Percentiles rank a stretch among this genome's conserved stretches.
Conservation (phyloP, 345 rosid species). For the Dipteronia dyeriana region DNA sequence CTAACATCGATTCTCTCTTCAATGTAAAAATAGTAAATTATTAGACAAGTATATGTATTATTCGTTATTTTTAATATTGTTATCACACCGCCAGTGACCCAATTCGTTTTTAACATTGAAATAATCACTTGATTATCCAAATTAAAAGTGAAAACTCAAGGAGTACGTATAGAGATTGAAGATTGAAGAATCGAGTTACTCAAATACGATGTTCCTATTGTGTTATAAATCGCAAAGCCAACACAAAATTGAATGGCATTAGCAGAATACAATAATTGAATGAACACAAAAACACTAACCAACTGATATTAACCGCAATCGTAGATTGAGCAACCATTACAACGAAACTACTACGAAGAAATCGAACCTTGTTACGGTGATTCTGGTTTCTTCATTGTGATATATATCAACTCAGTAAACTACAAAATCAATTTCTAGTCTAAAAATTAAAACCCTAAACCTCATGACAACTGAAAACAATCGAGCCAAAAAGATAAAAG, state of each 20-base stretch:
- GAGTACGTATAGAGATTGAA: too few relatives aligned
- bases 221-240: neutral
- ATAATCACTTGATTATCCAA: too few relatives aligned
- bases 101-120: too few relatives aligned
- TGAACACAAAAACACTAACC: neutral
- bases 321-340: neutral
- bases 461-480: neutral
- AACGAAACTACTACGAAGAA: neutral
- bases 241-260: neutral
- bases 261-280: neutral
- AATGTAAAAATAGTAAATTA: too few relatives aligned
- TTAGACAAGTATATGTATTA: too few relatives aligned
- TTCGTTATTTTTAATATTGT: too few relatives aligned
- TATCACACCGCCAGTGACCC: too few relatives aligned
- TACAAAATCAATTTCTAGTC: neutral
- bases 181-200: neutral
- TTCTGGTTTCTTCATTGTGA: neutral
- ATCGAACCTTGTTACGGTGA: neutral
- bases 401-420: neutral
- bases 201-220: neutral
- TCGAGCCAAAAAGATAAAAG: neutral
- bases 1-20: too few relatives aligned
- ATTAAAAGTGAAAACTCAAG: too few relatives aligned
- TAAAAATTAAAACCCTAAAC: constrained; percentile 9
- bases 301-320: neutral